A percentile compares a stretch with the other conserved stretches of the same genome.
These are phyloP conservation scores for Verticillium albo-atrum DNA, from an alignment of 2,329 filamentous ascomycete genomes.

Conservation along the genomic window DNA sequence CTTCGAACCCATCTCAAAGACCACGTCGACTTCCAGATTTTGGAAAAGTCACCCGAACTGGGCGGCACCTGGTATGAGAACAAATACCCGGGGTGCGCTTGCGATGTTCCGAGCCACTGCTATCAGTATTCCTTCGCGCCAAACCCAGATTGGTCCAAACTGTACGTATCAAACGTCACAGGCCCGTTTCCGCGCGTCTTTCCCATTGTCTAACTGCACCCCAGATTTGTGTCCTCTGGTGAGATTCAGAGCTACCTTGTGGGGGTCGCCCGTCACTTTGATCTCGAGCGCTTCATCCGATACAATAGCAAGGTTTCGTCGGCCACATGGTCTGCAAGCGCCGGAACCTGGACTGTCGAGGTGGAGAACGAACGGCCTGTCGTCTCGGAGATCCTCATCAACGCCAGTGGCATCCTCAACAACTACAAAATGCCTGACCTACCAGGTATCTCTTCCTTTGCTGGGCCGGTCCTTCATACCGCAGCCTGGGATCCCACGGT, in stretches of 20 bases:
- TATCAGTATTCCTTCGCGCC: constrained; percentile 48
- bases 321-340: constrained; percentile 18
- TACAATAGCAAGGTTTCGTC: constrained; percentile 26
- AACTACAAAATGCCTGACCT: constrained; percentile 40
- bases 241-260: constrained; percentile 55
- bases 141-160: constrained; percentile 53
- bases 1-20: constrained; percentile 11
- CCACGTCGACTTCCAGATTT: constrained; percentile 22
- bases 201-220: no score
- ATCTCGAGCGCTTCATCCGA: constrained; percentile 29
- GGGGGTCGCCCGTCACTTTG: constrained; percentile 35
- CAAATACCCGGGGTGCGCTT: constrained; percentile 26
- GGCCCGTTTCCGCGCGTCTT: no score
- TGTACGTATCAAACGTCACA: constrained; percentile 43
- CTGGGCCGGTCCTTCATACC: constrained; percentile 28
- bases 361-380: background rate
- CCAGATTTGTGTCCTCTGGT: no score
- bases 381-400: constrained; percentile 11
- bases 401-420: constrained; percentile 8
- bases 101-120: constrained; percentile 17
- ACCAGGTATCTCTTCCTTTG: constrained; percentile 33
- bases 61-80: constrained; percentile 29
- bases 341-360: constrained; percentile 17
- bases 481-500: constrained; percentile 36
- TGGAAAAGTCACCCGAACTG: constrained; percentile 22